Percentiles rank a stretch among this genome's conserved stretches.
Conservation (phyloP, 225 moss, liverwort and hornwort species). For the Ulota crispa region DNA sequence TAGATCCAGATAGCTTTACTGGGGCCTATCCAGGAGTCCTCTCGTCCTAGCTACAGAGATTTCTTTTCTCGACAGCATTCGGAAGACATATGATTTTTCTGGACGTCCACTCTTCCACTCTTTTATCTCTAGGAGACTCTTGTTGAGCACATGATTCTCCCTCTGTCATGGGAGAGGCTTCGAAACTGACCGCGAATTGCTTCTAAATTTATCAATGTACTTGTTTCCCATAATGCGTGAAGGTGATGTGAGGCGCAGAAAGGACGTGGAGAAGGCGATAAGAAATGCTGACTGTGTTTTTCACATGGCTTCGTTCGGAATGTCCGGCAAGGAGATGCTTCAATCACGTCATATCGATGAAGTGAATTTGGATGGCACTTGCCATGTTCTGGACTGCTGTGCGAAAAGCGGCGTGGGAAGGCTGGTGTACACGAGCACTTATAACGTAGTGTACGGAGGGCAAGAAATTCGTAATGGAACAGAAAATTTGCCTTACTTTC, state of each 20-base stretch:
- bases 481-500: constrained; percentile 73
- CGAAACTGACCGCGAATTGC: background rate
- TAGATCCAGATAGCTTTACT: background rate
- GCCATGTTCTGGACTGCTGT: constrained; percentile 73
- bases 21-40: background rate
- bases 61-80: background rate
- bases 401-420: constrained; percentile 66
- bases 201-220: constrained; percentile 16
- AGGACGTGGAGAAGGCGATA: constrained; percentile 70
- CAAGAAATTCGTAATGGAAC: constrained; percentile 84
- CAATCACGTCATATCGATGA: constrained; percentile 80
- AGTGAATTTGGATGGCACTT: constrained; percentile 87
- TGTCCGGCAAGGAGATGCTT: constrained; percentile 95
- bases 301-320: constrained; percentile 89
- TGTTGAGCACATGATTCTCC: background rate
- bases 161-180: background rate
- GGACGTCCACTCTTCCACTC: background rate
- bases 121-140: background rate
- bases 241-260: constrained; percentile 75
- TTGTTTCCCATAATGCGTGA: constrained; percentile 30
- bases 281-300: constrained; percentile 76
- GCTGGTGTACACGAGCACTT: constrained; percentile 87
- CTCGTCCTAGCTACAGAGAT: constrained; percentile 13
- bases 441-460: constrained; percentile 87
- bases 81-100: background rate